Base-by-base conservation (phyloP, 768 basidiomycete genomes). In the Rhizopogon salebrosus region DNA sequence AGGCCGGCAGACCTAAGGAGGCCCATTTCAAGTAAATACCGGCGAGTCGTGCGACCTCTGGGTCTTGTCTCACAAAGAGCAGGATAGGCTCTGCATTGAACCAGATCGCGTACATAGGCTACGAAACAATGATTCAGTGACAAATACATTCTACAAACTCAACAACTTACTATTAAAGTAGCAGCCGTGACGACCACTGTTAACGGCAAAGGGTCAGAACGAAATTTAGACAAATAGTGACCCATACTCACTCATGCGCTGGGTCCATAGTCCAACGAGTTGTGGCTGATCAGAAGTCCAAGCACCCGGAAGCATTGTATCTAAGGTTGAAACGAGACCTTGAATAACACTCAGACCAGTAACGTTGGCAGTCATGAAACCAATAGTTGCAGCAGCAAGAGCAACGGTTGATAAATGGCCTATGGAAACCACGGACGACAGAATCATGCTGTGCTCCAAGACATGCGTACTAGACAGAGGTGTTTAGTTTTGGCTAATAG, bases 321-420 rank as follows among this genome's bases (percentile, higher is more conserved):
- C 97, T 29, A 99, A 80, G 0, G 92, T 86, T 54, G 87, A 87
- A 20, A 83, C 74, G 59, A 95, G 84, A 6, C 93, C 92, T 59
- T 89, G 87, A 13, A 94, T 76, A 50, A 95, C 83, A 57, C 87
- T 89, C 36, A 73, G 56, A 24, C 66, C 66, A 34, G 59, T 60
- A 4, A 85, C 82, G 49, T 79, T 85, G 16, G 83, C 83, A 1
- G 86, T 87, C 85, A 89, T 87, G 35, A 82, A 84, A 0, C 83
- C 86, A 2, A 89, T 71, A 14, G 80, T 83, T 23, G 86, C 83
- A 0, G 91, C 93, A 1, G 95, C 95, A 1, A 98, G 81, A 11
- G 94, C 89, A 3, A 80, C 84, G 0, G 93, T 95, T 2, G 92
- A 92, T 23, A 98, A 72, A 69, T 98, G 95, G 0, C 95, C 95